Evolutionary conservation across 2,329 filamentous ascomycete species (phyloP).

Genomic region (Aureobasidium sp.): DNA sequence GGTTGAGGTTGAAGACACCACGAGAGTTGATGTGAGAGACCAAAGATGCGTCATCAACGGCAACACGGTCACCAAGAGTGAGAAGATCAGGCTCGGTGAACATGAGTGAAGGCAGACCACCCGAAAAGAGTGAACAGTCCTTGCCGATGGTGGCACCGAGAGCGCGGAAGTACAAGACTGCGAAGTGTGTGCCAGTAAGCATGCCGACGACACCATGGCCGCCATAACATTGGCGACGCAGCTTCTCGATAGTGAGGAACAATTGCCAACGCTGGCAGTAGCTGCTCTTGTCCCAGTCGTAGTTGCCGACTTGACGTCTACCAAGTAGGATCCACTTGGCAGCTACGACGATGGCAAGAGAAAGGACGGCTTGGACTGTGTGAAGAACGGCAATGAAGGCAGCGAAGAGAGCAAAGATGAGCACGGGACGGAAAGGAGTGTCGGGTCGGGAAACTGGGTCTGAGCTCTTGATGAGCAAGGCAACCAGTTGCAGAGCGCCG

Average conservation of each 20-base stretch:
- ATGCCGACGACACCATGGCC: slow-evolving; percentile 47
- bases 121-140: slow-evolving; percentile 50
- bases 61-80: slow-evolving; percentile 46
- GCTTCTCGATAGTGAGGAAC: slow-evolving; percentile 45
- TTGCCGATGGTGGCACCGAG: slow-evolving; percentile 49
- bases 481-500: slow-evolving; percentile 42
- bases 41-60: slow-evolving; percentile 50
- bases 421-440: slow-evolving; percentile 26
- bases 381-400: slow-evolving; percentile 39
- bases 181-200: slow-evolving; percentile 48
- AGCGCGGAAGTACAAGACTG: slow-evolving; percentile 47
- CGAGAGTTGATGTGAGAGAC: slow-evolving; percentile 52
- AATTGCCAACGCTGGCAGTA: slow-evolving; percentile 56
- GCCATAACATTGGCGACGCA: slow-evolving; percentile 46
- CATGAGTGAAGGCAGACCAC: slow-evolving; percentile 45
- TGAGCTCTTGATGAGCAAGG: slow-evolving; percentile 24
- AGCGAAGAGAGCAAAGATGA: slow-evolving; percentile 38
- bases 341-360: slow-evolving; percentile 39
- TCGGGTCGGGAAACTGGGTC: slow-evolving; percentile 17
- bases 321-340: slow-evolving; percentile 50
- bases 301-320: slow-evolving; percentile 45
- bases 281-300: slow-evolving; percentile 51
- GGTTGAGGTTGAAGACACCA: slow-evolving; percentile 51
- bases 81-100: slow-evolving; percentile 54
- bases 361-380: slow-evolving; percentile 38